These are phyloP conservation scores for Pezicula neosporulosa DNA, from an alignment of 2,329 filamentous ascomycete genomes.

Conservation along the genomic window DNA sequence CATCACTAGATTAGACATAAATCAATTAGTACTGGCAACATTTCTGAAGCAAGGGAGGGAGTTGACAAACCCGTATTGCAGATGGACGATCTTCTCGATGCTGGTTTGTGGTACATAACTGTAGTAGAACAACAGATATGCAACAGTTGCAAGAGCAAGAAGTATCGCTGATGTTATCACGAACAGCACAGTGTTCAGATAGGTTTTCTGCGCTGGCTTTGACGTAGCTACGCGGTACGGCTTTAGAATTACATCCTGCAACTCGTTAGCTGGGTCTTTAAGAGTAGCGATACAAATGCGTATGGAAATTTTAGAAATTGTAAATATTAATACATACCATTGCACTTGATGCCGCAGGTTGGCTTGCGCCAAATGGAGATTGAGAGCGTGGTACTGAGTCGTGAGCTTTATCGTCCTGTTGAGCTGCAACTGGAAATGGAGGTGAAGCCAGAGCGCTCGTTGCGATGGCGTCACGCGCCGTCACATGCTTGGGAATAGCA, in stretches of 20 bases:
- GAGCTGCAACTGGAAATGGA: too few relatives aligned
- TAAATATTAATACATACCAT: too few relatives aligned
- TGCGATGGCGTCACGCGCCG: too few relatives aligned
- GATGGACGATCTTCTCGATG: slow-evolving; percentile 57
- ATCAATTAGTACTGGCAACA: background rate
- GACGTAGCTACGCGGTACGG: slow-evolving; percentile 55
- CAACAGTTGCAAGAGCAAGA: slow-evolving; percentile 52
- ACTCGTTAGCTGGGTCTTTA: background rate
- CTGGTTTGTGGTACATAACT: slow-evolving; percentile 65
- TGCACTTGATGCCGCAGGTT: too few relatives aligned
- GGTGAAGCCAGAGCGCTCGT: too few relatives aligned
- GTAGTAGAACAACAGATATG: slow-evolving; percentile 66
- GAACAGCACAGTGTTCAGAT: slow-evolving; percentile 49
- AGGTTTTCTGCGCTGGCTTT: slow-evolving; percentile 59
- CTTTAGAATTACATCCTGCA: slow-evolving; percentile 47
- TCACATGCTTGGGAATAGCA: too few relatives aligned
- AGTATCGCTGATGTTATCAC: slow-evolving; percentile 46
- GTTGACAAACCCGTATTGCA: slow-evolving; percentile 57
- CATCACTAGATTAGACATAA: slow-evolving; percentile 29
- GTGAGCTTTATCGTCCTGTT: too few relatives aligned
- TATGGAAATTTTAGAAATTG: too few relatives aligned
- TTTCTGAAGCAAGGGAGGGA: background rate
- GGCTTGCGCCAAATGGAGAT: too few relatives aligned
- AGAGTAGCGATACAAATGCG: too few relatives aligned
- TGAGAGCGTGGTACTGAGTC: too few relatives aligned